Evolutionary conservation across 2,329 filamentous ascomycete genomes (phyloP), one percentile per base, ranked within the genome.

Genomic region (Mollisia scopiformis): DNA sequence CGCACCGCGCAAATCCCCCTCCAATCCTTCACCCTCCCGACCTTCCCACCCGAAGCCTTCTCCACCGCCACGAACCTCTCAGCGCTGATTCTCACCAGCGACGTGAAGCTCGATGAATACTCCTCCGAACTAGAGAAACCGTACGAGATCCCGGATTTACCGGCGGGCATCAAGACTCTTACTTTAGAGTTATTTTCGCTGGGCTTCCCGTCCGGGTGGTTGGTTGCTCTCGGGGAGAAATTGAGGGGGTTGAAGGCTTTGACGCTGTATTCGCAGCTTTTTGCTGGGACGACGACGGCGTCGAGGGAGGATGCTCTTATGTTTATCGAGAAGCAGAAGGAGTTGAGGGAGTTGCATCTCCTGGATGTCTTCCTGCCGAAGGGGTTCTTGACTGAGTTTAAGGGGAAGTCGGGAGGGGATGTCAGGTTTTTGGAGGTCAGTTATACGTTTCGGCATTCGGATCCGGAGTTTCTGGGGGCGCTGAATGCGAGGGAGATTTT

Each of bases 151-250:
- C 75, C 78, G 2, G 61, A 67, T 2, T 70, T 81, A 0, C 79
- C 79, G 0, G 27, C 56, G 14, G 69, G 67, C 21, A 79, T 82
- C 63, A 77, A 77, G 33, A 70, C 69, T 58, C 71, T 82, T 2
- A 80, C 78, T 0, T 75, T 82, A 43, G 80, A 82, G 65, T 73
- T 80, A 28, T 82, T 82, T 74, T 75, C 74, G 13, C 71, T 81
- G 6, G 80, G 80, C 33, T 82, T 80, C 66, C 78, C 74, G 7
- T 73, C 75, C 0, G 75, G 74, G 11, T 82, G 80, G 67, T 71
- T 82, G 14, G 73, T 68, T 8, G 67, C 71, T 1, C 69, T 82
- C 4, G 75, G 75, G 6, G 68, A 73, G n/a, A 65, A 72, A 3
- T 66, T 82, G 1, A 75, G 75, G 3, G 75, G 77, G 16, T 62